Evolutionary conservation across 2,329 filamentous ascomycete species (phyloP).

Genomic region (Arthrobotrys iridis): DNA sequence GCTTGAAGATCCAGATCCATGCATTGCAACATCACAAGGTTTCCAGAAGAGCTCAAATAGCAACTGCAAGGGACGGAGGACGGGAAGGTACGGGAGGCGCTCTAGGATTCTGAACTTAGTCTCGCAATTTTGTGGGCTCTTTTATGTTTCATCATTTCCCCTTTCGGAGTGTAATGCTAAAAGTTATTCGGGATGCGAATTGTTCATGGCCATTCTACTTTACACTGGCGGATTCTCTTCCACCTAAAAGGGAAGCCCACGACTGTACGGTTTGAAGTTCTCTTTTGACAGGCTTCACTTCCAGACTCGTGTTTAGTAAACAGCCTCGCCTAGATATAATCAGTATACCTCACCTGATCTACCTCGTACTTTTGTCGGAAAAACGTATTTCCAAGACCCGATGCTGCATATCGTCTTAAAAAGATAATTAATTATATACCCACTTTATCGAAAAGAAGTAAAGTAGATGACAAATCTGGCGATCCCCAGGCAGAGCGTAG

Average conservation of each 20-base stretch:
- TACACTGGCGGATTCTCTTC: not conserved
- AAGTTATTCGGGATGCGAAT: not conserved
- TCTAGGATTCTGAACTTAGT: constrained; percentile 5
- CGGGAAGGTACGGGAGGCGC: constrained; percentile 14
- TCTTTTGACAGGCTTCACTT: not conserved
- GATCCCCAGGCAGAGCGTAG: too few species aligned
- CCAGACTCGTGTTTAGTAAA: constrained; percentile 2
- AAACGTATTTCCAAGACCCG: constrained; percentile 13
- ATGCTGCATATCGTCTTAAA: not conserved
- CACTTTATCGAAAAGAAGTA: not conserved
- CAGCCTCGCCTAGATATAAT: not conserved
- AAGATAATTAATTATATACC: constrained; percentile 5
- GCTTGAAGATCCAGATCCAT: constrained; percentile 3
- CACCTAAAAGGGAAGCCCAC: not conserved
- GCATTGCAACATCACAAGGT: constrained; percentile 20
- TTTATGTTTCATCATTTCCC: not conserved
- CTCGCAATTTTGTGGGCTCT: not conserved
- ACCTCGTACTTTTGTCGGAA: constrained; percentile 5
- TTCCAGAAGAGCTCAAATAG: not conserved
- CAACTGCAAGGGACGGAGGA: not conserved
- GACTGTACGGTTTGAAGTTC: constrained; percentile 1
- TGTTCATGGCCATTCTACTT: not conserved
- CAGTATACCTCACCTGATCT: not conserved
- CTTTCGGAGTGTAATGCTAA: not conserved
- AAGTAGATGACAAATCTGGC: not conserved